These are phyloP conservation scores for Lantana camara DNA, from an alignment of 257 asterid genomes.

Conservation along the genomic window DNA sequence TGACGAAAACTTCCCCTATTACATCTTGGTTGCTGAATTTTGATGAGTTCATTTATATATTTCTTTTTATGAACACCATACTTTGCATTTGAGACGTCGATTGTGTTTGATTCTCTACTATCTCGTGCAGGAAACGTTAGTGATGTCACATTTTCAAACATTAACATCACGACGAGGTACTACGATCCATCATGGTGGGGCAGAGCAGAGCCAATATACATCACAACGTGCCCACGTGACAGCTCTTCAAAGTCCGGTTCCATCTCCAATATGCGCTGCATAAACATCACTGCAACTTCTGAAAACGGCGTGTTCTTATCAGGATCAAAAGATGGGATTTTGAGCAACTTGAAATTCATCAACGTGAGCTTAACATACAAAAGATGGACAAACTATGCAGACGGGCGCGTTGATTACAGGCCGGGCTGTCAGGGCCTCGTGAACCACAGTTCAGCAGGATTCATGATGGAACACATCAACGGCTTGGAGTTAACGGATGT, in stretches of 20 bases:
- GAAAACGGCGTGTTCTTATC: conserved; percentile 88
- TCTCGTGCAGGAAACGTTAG: conserved; percentile 68
- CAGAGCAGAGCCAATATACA: conserved; percentile 88
- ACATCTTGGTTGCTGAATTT: no score
- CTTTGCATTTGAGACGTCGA: background rate
- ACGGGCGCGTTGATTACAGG: conserved; percentile 74
- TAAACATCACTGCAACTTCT: conserved; percentile 77
- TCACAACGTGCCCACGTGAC: conserved; percentile 81
- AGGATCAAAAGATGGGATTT: conserved; percentile 65
- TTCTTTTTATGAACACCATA: no score
- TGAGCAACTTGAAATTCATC: conserved; percentile 60
- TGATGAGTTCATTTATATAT: no score
- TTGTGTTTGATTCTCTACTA: background rate
- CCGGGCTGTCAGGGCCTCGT: conserved; percentile 92
- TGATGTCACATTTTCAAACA: conserved; percentile 84
- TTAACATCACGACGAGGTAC: conserved; percentile 77
- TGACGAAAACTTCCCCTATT: no score
- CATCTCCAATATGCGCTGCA: conserved; percentile 67
- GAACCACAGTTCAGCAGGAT: conserved; percentile 76
- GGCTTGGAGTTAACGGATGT: conserved; percentile 68
- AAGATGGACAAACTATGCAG: conserved; percentile 78
- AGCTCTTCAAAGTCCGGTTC: conserved; percentile 58
- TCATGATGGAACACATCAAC: conserved; percentile 87
- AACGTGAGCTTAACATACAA: conserved; percentile 70
- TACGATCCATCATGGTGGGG: conserved; percentile 98